Percentiles rank a stretch among this genome's conserved stretches.
Evolutionary conservation across 129 eudicot genomes (phyloP).

Genomic region (Chrysanthemum makinoi): DNA sequence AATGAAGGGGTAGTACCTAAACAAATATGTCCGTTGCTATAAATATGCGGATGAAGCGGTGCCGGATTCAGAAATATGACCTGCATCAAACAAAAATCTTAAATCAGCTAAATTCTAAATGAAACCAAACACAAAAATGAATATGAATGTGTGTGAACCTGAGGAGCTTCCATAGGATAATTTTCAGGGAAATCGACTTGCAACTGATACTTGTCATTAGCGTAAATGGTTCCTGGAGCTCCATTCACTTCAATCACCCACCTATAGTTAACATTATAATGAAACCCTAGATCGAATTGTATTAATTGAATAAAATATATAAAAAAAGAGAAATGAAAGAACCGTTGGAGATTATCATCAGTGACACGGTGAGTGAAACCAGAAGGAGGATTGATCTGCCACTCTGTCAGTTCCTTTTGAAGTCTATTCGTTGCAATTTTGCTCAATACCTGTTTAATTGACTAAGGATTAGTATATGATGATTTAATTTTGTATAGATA

Average conservation of each 20-base stretch:
- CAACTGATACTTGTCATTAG: conserved; percentile 69
- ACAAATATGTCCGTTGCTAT: conserved; percentile 97
- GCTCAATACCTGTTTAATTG: conserved; percentile 58
- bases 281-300: conserved; percentile 23
- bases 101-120: no score
- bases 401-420: conserved; percentile 94
- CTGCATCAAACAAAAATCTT: conserved; percentile 19
- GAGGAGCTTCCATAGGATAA: conserved; percentile 99
- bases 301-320: neutral
- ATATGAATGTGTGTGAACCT: conserved; percentile 33
- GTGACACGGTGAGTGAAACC: conserved; percentile 90
- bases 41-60: conserved; percentile 92
- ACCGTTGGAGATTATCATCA: conserved; percentile 98
- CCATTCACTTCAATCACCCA: conserved; percentile 92
- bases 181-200: conserved; percentile 94
- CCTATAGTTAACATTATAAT: conserved; percentile 36
- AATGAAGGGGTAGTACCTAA: conserved; percentile 42
- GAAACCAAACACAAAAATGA: neutral
- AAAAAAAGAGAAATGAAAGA: neutral
- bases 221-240: conserved; percentile 81
- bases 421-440: conserved; percentile 89
- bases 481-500: neutral
- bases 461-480: neutral
- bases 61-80: conserved; percentile 90
- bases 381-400: conserved; percentile 90